Evolutionary conservation across 306 rosid species (phyloP).

Genomic region (Astragalus glycyphyllos): DNA sequence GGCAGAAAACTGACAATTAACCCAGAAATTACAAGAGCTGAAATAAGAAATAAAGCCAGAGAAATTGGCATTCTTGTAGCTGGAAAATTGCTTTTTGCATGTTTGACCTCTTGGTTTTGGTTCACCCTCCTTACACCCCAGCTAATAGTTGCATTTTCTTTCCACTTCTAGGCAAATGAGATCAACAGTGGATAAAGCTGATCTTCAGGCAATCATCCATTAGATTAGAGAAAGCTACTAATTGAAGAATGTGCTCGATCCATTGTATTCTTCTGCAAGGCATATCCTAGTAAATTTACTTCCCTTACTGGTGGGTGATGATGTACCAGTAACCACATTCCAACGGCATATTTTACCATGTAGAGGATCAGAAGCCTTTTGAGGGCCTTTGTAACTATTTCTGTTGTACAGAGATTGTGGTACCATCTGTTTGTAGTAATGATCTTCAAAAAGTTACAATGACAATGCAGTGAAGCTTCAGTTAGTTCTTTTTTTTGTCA

Average conservation of each 20-base stretch:
- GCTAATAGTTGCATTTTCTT: slow-evolving; percentile 15
- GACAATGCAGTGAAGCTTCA: neutral
- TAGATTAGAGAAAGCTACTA: slow-evolving; percentile 33
- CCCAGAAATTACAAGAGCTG: neutral
- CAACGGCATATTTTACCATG: slow-evolving; percentile 38
- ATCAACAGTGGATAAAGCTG: slow-evolving; percentile 38
- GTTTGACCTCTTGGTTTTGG: slow-evolving; percentile 3
- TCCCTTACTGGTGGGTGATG: slow-evolving; percentile 38
- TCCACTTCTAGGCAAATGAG: slow-evolving; percentile 43
- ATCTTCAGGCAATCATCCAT: slow-evolving; percentile 25
- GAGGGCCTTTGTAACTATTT: slow-evolving; percentile 11
- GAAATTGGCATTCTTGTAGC: neutral
- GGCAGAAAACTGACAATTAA: slow-evolving; percentile 25
- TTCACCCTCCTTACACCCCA: too few species aligned
- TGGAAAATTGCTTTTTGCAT: neutral
- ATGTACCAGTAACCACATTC: slow-evolving; percentile 30
- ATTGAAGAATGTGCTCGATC: slow-evolving; percentile 31
- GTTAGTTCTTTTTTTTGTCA: too few species aligned
- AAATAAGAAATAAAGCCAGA: neutral
- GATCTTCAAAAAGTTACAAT: neutral
- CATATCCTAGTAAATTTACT: slow-evolving; percentile 10
- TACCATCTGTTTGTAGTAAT: slow-evolving; percentile 10
- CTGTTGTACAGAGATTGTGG: slow-evolving; percentile 33
- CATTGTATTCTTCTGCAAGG: slow-evolving; percentile 24
- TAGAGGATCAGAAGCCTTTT: slow-evolving; percentile 29